Evolutionary conservation across 2,329 filamentous ascomycete species (phyloP).

Genomic region (Colletotrichum brevisporum): DNA sequence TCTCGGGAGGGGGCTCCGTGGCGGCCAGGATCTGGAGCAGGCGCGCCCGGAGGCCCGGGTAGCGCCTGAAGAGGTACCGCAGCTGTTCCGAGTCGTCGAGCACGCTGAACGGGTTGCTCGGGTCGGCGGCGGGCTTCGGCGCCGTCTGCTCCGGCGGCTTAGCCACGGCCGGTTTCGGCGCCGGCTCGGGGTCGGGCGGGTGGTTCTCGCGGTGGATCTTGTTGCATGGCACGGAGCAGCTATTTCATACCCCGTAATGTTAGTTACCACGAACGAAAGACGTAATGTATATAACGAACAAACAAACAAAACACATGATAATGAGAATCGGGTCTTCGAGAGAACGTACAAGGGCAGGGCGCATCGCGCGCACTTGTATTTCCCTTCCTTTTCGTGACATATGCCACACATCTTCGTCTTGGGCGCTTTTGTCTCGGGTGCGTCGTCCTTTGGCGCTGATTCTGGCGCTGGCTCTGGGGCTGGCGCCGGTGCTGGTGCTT

Average conservation of each 20-base stretch:
- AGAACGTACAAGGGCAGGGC: conserved; percentile 69
- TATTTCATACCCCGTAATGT: conserved; percentile 45
- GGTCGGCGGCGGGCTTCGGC: conserved; percentile 39
- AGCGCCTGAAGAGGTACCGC: conserved; percentile 64
- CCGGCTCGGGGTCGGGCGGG: conserved; percentile 56
- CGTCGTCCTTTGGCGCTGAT: background rate
- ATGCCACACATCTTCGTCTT: conserved; percentile 60
- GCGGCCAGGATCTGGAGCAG: conserved; percentile 65
- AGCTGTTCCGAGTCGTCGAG: conserved; percentile 67
- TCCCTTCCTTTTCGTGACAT: conserved; percentile 65
- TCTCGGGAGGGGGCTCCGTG: conserved; percentile 60
- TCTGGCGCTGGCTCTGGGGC: background rate
- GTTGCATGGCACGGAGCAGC: conserved; percentile 72
- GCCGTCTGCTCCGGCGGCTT: conserved; percentile 47
- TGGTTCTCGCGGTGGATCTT: conserved; percentile 66
- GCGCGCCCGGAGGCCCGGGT: conserved; percentile 63
- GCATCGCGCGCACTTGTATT: conserved; percentile 76
- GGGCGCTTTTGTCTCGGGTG: background rate
- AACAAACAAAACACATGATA: background rate
- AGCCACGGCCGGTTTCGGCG: conserved; percentile 47
- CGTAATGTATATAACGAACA: conserved; percentile 33
- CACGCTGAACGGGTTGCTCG: conserved; percentile 62
- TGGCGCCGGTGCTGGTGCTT: background rate
- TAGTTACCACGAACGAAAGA: conserved; percentile 6
- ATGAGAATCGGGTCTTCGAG: background rate